A percentile compares a stretch with the other conserved stretches of the same genome.
Conservation (phyloP, 495 filamentous ascomycete genomes). For the Penicillium mononematosum region DNA sequence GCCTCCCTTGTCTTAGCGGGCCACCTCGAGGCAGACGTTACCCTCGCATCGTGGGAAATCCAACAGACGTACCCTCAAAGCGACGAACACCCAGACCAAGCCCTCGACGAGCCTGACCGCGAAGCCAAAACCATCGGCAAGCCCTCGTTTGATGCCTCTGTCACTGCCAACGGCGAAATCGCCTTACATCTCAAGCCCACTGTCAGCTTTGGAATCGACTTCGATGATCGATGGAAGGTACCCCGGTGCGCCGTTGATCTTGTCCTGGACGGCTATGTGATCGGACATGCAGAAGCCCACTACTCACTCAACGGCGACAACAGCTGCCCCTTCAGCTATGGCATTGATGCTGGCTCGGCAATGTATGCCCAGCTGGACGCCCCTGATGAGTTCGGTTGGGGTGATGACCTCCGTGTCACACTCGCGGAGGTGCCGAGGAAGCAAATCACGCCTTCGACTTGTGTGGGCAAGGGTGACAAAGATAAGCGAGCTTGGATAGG, state of each 20-base stretch:
- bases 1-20: constrained; percentile 15
- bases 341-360: constrained; percentile 25
- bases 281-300: constrained; percentile 2
- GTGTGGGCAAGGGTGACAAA: no score
- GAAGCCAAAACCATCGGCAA: constrained; percentile 9
- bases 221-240: constrained; percentile 24
- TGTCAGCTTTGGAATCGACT: constrained; percentile 28
- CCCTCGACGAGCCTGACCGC: constrained; percentile 16
- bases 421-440: no score
- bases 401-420: no score
- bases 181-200: constrained; percentile 19
- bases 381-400: constrained; percentile 20
- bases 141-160: constrained; percentile 14
- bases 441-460: no score
- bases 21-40: constrained; percentile 17
- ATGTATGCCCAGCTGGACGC: constrained; percentile 21
- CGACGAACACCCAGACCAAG: constrained; percentile 10
- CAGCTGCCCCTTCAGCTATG: constrained; percentile 28
- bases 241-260: constrained; percentile 19
- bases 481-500: no score
- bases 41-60: constrained; percentile 20
- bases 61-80: constrained; percentile 19
- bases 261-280: constrained; percentile 23
- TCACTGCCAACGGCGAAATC: constrained; percentile 7
- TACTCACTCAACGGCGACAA: constrained; percentile 11